phyloP scores from a whole-genome alignment of 108 stramenopile species.

The Asterionellopsis glacialis region DNA sequence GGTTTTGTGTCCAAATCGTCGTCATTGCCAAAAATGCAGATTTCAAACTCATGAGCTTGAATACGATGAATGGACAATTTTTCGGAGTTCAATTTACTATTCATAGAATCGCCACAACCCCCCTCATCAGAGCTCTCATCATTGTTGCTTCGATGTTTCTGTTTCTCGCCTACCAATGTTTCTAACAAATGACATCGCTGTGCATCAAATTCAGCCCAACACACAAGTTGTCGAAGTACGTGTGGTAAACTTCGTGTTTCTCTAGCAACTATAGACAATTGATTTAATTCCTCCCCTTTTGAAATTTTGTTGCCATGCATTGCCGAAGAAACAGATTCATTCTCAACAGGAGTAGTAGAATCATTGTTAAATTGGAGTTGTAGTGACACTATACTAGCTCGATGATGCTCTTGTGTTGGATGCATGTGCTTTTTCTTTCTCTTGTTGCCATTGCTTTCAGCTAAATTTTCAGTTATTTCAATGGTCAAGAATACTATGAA shows the following conservation, averaged over 20 bases:
- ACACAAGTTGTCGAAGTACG: slow-evolving; percentile 1
- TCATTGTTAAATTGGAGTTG: not conserved
- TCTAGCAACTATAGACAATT: not conserved
- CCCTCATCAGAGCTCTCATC: too few relatives aligned
- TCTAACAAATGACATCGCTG: not conserved
- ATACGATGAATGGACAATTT: too few relatives aligned
- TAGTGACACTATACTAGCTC: not conserved
- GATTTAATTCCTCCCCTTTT: not conserved
- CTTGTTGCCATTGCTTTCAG: not conserved
- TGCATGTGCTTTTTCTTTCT: too few relatives aligned
- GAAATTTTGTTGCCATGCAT: not conserved
- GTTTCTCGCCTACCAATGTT: not conserved
- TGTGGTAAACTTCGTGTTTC: slow-evolving; percentile 4
- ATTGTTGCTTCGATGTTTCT: too few relatives aligned
- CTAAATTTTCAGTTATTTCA: not conserved
- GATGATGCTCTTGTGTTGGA: not conserved
- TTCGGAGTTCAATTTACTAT: too few relatives aligned
- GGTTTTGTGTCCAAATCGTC: not conserved
- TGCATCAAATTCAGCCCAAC: slow-evolving; percentile 3
- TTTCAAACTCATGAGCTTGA: too few relatives aligned
- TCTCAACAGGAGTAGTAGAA: not conserved
- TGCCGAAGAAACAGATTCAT: not conserved
- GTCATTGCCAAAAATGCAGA: not conserved
- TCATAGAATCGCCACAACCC: too few relatives aligned
- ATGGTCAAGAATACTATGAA: not conserved